phyloP scores from a whole-genome alignment of 1,284 basidiomycete genomes.

The Austroboletus novae-zelandiae region DNA sequence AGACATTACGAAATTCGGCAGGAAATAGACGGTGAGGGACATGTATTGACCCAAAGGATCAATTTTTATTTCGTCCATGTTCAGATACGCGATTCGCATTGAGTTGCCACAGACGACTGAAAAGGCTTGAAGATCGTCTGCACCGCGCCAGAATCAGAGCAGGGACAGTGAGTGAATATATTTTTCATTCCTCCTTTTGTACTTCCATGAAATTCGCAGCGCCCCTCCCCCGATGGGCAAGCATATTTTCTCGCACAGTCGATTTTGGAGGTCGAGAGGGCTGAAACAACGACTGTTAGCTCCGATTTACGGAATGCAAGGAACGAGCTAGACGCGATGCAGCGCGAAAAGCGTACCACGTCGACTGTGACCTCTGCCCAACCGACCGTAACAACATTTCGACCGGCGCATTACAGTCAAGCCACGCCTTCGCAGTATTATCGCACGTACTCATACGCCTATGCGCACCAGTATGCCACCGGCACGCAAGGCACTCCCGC shows the following conservation, averaged over 20 bases:
- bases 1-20: constrained; percentile 41
- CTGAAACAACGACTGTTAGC: constrained; percentile 53
- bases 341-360: constrained; percentile 57
- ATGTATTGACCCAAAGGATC: not conserved
- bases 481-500: constrained; percentile 27
- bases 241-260: constrained; percentile 59
- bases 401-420: constrained; percentile 35
- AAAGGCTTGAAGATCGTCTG: constrained; percentile 56
- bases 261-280: constrained; percentile 61
- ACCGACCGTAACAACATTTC: constrained; percentile 34
- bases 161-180: constrained; percentile 50
- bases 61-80: constrained; percentile 2
- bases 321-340: constrained; percentile 61
- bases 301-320: constrained; percentile 60
- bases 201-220: constrained; percentile 40
- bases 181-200: constrained; percentile 2
- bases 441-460: constrained; percentile 52
- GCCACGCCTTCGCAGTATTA: constrained; percentile 51
- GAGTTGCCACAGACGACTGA: constrained; percentile 57
- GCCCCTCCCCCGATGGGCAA: constrained; percentile 56
- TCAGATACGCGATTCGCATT: constrained; percentile 67
- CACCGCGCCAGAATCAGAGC: constrained; percentile 47
- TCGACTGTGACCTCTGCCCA: constrained; percentile 22
- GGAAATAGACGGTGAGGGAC: constrained; percentile 50
- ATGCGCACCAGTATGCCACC: constrained; percentile 49